Base-by-base conservation (phyloP, 1,284 basidiomycete genomes). In the Austroboletus olivaceoglutinosus region DNA sequence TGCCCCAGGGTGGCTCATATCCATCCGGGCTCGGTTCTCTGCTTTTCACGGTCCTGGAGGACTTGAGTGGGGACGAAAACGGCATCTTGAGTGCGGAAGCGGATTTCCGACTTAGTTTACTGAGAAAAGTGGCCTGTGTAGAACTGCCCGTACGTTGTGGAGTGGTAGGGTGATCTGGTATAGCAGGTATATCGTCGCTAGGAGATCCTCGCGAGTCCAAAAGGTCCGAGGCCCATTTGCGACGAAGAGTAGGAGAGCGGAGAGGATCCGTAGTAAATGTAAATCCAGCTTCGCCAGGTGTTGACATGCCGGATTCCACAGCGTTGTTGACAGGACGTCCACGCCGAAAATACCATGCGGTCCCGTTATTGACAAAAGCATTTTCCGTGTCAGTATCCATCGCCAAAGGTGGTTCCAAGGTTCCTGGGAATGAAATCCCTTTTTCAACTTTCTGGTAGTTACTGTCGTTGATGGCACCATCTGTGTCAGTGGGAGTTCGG, bases 301-400 rank as follows among this genome's bases (percentile, higher is more conserved):
- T 64, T 18, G 68, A 62, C 38, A 33, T 48, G 16, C 60, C 61
- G 9, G 66, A 68, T 31, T 59, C 64, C 23, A 48, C 50, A 29
- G 57, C 58, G 22, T 62, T 61, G 22, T 57, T 50, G 27, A 58
- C 29, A 23, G 52, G 62, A 42, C 59, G 60, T 43, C 65, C 64
- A 38, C 66, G 70, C 40, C 63, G 68, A 55, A 77, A 79, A 51
- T 78, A 78, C 68, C 75, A 74, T 33, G 70, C 69, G 27, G 77
- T 75, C 4, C 75, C 76, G 45, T 76, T 76, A 38, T 63, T 48
- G 8, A 63, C 59, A 57, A 81, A 81, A 2, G 77, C 79, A 13
- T 64, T 71, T 62, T 83, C 82, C 2, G 76, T 71, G 57, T 87
- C 85, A 1, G 81, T 80, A 57, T 87, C 85, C 45, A 80, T 72